Evolutionary conservation across 139 green algal genomes (phyloP), one percentile per base, ranked within the genome.

Genomic region (Astrephomene gubernaculifera): DNA sequence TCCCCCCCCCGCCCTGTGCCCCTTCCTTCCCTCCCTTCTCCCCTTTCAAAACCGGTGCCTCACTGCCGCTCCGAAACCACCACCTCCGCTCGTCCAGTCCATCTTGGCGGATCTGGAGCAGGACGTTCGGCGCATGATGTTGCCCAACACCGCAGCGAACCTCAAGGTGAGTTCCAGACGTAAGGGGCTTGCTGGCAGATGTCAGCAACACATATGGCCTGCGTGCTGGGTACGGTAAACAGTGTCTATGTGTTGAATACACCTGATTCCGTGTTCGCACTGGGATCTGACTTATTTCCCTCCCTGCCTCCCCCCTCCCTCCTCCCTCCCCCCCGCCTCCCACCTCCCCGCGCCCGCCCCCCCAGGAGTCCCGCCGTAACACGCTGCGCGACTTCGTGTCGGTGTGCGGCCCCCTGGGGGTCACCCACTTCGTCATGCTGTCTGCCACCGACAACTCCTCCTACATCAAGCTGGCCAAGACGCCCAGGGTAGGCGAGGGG

Each of bases 341-440:
- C 10, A 36, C 65, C 19, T 29, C 31, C 24, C 86, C 57, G 19
- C 57, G 19, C 27, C 68, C 53, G 27, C 33, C 21, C 25, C 7
- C n/a, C 52, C 92, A 95, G 90, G 95, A 98, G 85, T 95, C 90
- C 44, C 95, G 92, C 78, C 43, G 70, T 2, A 99, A 99, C 89
- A 91, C 86, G 35, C 86, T 99, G 54, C 98, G 97, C 79, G 98
- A 99, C 88, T 99, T 99, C 91, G 90, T 99, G 43, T 78, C 97
- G 9, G 95, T 99, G 71, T 93, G 95, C 8, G 97, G 97, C 0
- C 97, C 97, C 0, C 88, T 99, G 81, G 97, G 98, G 0, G 95
- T 99, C 25, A 97, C 92, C 17, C 98, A 99, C 90, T 96, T 99
- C 65, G 52, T 99, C 25, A 95, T 99, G 8, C 93, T 99, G 17